These are phyloP conservation scores for Xylaria castorea DNA, from an alignment of 495 filamentous ascomycete species.

Conservation along the genomic window DNA sequence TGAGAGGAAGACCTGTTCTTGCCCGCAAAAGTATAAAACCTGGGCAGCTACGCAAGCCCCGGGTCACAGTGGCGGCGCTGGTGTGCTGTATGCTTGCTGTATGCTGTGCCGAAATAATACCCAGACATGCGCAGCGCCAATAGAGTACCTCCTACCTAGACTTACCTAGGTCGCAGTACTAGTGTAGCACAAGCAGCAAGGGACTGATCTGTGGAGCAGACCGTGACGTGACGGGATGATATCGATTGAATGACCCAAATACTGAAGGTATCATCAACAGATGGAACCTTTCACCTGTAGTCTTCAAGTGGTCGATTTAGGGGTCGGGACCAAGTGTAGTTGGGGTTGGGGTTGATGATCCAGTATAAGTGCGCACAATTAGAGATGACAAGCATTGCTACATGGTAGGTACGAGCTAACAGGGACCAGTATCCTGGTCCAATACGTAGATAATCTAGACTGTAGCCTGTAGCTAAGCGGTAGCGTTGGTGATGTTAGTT, in stretches of 20 bases:
- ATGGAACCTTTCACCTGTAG: constrained; percentile 15
- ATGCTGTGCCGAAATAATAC: background rate
- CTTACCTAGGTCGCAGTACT: background rate
- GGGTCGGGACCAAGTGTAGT: constrained; percentile 15
- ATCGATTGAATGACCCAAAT: constrained; percentile 16
- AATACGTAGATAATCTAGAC: constrained; percentile 5
- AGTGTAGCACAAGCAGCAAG: background rate
- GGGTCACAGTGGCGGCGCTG: background rate
- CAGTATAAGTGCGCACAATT: constrained; percentile 3
- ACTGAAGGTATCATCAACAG: constrained; percentile 10
- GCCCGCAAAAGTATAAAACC: background rate
- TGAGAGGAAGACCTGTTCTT: background rate
- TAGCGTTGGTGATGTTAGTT: background rate
- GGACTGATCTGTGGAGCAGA: background rate
- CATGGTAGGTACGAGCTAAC: background rate
- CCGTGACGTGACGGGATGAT: background rate
- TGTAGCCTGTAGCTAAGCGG: background rate
- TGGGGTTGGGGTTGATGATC: constrained; percentile 4
- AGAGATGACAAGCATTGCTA: constrained; percentile 13
- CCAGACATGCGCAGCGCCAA: constrained; percentile 1
- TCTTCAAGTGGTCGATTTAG: constrained; percentile 21
- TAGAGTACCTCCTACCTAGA: background rate
- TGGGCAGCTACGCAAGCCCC: constrained; percentile 12
- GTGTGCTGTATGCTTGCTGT: background rate
- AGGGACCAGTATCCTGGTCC: constrained; percentile 1